Evolutionary conservation across 495 filamentous ascomycete species (phyloP), one percentile per base, ranked within the genome.

Genomic region (Aspergillus hancockii): DNA sequence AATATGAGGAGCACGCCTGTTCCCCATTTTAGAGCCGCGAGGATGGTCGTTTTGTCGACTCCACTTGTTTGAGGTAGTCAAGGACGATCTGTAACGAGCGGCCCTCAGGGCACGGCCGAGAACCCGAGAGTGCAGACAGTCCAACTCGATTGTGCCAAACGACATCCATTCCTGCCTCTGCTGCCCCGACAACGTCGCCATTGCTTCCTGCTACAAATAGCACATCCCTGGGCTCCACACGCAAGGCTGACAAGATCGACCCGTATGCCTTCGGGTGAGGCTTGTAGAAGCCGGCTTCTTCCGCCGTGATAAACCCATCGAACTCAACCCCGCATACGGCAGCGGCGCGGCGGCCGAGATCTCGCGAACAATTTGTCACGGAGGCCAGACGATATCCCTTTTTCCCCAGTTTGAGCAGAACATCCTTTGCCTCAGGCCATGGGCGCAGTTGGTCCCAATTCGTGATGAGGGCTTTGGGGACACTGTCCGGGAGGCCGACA

Each of bases 91-190:
- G 2, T 9, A 54, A 36, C 16, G 59, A 59, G 1, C 32, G 30
- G 13, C 54, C 63, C 18, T 65, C 56, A n/a, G 47, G 16, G 9
- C 59, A 46, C 3, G 63, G 55, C 25, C 50, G 38, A 45, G 59
- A 62, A 0, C 63, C 63, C 16, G 63, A 55, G 13, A 65, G 49
- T 10, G 51, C 45, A 14, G 59, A 10, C 38, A 72, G 30, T 8
- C 67, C 65, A 28, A 69, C 57, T 22, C 61, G 67, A 54, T 74
- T 74, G 60, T 74, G 71, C 71, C 71, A 74, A n/a, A 74, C 71
- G 49, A 71, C 69, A 43, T 54, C 60, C 71, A 74, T 70, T 12
- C 71, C 69, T 2, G 63, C 69, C 31, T 62, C 50, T 0, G 62
- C 62, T 8, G 71, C 69, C 7, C 71, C 71, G 49, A 70, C 47